Evolutionary conservation across 805 yeast genomes (phyloP).

Genomic region (Saccharomycopsis babjevae): DNA sequence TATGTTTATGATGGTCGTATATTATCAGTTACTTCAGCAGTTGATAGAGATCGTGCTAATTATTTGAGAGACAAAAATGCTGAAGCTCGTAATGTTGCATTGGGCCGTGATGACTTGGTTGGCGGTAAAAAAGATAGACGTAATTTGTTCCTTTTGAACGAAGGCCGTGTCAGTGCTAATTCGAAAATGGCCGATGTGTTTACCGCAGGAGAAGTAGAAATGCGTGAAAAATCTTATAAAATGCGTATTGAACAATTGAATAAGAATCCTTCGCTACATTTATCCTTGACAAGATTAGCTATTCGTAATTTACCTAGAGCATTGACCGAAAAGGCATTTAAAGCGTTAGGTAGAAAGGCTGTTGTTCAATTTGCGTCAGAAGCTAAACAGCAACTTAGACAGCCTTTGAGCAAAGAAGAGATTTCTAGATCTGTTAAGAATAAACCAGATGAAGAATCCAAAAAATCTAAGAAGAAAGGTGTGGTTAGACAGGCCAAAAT

Average conservation of each 20-base stretch:
- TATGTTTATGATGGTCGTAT: conserved; percentile 93
- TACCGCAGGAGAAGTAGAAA: conserved; percentile 64
- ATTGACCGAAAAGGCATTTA: conserved; percentile 78
- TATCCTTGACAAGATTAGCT: conserved; percentile 92
- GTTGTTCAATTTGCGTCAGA: conserved; percentile 91
- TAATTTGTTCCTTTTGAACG: conserved; percentile 77
- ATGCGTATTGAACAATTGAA: conserved; percentile 82
- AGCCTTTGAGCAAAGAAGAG: conserved; percentile 85
- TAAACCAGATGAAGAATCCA: conserved; percentile 38
- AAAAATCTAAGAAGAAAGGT: conserved; percentile 70
- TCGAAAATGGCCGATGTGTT: conserved; percentile 69
- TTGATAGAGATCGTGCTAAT: conserved; percentile 75
- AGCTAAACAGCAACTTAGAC: conserved; percentile 64
- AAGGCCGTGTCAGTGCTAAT: conserved; percentile 78
- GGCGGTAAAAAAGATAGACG: conserved; percentile 76
- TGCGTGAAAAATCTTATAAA: conserved; percentile 80
- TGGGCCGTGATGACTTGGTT: conserved; percentile 55
- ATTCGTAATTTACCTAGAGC: conserved; percentile 89
- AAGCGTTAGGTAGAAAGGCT: conserved; percentile 88
- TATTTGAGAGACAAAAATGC: conserved; percentile 65
- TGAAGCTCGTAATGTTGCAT: conserved; percentile 55
- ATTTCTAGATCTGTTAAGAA: conserved; percentile 64
- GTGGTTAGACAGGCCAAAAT: conserved; percentile 90
- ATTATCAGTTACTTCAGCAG: conserved; percentile 72
- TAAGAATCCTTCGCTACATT: conserved; percentile 82